Evolutionary conservation across 208 protist species (phyloP).

Genomic region (Blastocrithidia nonstop): DNA sequence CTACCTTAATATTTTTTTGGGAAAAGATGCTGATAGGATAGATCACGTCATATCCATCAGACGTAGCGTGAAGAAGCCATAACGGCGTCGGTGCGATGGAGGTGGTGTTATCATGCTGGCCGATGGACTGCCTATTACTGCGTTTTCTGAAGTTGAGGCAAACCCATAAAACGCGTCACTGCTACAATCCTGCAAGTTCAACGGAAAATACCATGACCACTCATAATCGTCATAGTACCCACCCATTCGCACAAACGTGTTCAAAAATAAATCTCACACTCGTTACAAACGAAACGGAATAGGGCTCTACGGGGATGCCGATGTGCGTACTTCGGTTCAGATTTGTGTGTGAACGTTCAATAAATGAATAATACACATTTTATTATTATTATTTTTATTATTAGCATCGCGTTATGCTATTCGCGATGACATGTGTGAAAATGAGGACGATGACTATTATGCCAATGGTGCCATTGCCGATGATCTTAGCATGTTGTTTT

Average conservation of each 20-base stretch:
- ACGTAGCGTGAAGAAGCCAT: constrained; percentile 58
- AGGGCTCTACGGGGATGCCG: constrained; percentile 43
- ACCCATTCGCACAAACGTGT: constrained; percentile 32
- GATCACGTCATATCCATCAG: constrained; percentile 64
- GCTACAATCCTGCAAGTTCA: constrained; percentile 9
- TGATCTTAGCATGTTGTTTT: neutral
- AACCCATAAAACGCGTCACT: neutral
- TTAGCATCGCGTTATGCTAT: neutral
- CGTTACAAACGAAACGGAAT: constrained; percentile 55
- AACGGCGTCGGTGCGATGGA: constrained; percentile 6
- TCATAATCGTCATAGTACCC: constrained; percentile 42
- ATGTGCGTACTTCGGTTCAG: constrained; percentile 55
- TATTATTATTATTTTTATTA: neutral
- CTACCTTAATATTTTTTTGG: too few species aligned
- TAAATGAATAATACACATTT: constrained; percentile 15
- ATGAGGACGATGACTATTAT: neutral
- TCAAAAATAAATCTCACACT: constrained; percentile 52
- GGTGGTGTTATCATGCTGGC: constrained; percentile 1
- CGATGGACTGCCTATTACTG: neutral
- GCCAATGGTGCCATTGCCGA: neutral
- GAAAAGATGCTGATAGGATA: constrained; percentile 40
- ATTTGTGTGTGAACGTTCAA: constrained; percentile 51
- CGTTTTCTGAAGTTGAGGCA: neutral
- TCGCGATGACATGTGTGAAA: neutral
- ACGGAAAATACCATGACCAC: constrained; percentile 61